Conservation (phyloP, 1,139 yeast genomes). For the Pneumocystis carinii region DNA sequence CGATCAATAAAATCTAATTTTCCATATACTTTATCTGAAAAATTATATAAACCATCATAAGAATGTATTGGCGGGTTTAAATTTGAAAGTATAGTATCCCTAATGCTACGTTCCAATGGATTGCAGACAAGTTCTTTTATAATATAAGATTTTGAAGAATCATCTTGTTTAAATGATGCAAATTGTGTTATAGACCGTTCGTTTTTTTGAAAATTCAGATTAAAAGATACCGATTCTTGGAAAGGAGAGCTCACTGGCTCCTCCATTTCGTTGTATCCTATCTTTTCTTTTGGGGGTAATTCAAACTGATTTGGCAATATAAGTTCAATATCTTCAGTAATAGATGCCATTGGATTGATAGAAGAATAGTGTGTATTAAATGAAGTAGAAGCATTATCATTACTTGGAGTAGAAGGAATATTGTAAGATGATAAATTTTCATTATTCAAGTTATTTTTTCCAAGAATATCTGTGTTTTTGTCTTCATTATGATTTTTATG, state of each 20-base stretch:
- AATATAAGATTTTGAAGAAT: conserved; percentile 6
- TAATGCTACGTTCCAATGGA: conserved; percentile 23
- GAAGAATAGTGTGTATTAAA: conserved; percentile 3
- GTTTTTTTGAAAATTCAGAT: not conserved
- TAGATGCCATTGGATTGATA: conserved; percentile 22
- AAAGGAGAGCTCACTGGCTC: conserved; percentile 15
- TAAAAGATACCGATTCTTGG: conserved; percentile 13
- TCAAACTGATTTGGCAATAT: not conserved
- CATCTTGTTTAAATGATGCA: not conserved
- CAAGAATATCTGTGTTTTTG: not conserved
- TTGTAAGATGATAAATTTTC: not conserved
- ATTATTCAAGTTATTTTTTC: not conserved
- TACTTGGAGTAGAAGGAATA: not conserved
- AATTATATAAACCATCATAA: conserved; percentile 24
- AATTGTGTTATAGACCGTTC: not conserved
- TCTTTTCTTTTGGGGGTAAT: conserved; percentile 1
- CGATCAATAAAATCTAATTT: conserved; percentile 25
- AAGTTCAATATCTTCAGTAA: conserved; percentile 23
- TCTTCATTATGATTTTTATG: conserved; percentile 9
- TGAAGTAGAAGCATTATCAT: not conserved
- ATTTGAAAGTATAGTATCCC: conserved; percentile 17
- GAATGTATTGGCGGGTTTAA: conserved; percentile 22
- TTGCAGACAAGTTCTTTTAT: conserved; percentile 17
- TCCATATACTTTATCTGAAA: conserved; percentile 20
- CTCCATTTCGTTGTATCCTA: conserved; percentile 5